These are phyloP conservation scores for Rehmannia glutinosa DNA, from an alignment of 257 asterid genomes.

Conservation along the genomic window DNA sequence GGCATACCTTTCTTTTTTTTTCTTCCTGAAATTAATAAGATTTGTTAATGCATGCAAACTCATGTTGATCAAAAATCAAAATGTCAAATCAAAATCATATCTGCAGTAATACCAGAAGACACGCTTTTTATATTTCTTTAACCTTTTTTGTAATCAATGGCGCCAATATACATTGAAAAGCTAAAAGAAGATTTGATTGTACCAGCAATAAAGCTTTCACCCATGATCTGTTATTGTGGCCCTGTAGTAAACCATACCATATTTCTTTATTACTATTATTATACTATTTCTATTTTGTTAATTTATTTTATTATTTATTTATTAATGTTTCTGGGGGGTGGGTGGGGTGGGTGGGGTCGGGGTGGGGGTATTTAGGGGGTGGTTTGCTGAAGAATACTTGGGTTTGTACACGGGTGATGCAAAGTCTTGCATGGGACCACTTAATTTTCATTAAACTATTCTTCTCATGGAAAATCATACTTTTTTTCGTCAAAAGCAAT, in stretches of 20 bases:
- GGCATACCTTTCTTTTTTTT: no score
- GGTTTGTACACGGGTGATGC: no score
- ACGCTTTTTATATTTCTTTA: neutral
- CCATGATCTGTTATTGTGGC: slow-evolving; percentile 11
- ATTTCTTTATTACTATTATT: neutral
- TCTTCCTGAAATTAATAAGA: neutral
- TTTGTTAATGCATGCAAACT: neutral
- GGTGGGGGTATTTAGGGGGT: no score
- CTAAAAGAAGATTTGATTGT: neutral
- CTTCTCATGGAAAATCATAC: no score
- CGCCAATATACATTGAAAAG: slow-evolving; percentile 2
- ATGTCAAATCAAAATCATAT: neutral
- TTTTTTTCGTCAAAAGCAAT: no score
- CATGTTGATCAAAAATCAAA: neutral
- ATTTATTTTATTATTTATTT: no score
- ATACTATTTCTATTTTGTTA: neutral
- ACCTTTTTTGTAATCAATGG: neutral
- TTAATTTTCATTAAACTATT: no score
- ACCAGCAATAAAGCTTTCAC: slow-evolving; percentile 10
- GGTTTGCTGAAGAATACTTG: no score
- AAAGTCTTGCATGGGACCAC: no score
- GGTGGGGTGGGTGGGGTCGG: no score
- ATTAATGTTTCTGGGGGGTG: no score
- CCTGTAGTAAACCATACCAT: neutral
- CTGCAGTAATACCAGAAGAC: neutral